Evolutionary conservation across 1,284 basidiomycete genomes (phyloP), one percentile per base, ranked within the genome.

Genomic region (Rhizoctonia solani): DNA sequence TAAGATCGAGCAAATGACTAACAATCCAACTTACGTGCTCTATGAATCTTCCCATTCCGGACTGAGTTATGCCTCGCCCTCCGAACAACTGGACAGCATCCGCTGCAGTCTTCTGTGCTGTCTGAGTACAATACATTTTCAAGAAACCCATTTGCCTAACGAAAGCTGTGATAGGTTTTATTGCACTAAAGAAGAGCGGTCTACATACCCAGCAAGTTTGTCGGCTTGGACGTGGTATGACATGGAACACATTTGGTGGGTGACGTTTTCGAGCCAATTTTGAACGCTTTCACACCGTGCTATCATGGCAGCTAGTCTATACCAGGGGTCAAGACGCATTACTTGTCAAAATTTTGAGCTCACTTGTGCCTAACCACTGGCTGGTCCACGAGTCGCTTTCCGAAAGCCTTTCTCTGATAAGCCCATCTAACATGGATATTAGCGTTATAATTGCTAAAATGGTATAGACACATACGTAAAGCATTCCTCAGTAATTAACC

Each of bases 261-360:
- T 95, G 70, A 96, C 80, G 74, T 86, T 89, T 79, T 98, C 95
- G 27, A 96, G 79, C 93, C 93, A 97, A 53, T 84, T 85, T 75
- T 97, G 94, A 66, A 85, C 86, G 0, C 90, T 86, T 78, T 95
- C 92, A 37, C 23, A 29, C 9, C 92, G 87, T 23, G 90, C 85
- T 69, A 95, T 93, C 90, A 95, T 93, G 27, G 81, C 80, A 1
- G 92, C 93, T 54, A 96, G 77, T 65, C 76, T 79, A 19, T 14
- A n/a, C 34, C 23, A 32, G 37, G n/a, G 2, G 1, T 29, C 11
- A 3, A 4, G 23, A 27, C 11, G 1, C 1, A 3, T 16, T 47
- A 4, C 13, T 9, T 14, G 2, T 8, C 2, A 29, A 0, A 11
- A 14, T 21, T 21, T 19, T 13, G 29, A 11, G 50, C 50, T 29